A percentile compares a stretch with the other conserved stretches of the same genome.
phyloP scores from a whole-genome alignment of 139 green algal species.

The Closterium sp. region DNA sequence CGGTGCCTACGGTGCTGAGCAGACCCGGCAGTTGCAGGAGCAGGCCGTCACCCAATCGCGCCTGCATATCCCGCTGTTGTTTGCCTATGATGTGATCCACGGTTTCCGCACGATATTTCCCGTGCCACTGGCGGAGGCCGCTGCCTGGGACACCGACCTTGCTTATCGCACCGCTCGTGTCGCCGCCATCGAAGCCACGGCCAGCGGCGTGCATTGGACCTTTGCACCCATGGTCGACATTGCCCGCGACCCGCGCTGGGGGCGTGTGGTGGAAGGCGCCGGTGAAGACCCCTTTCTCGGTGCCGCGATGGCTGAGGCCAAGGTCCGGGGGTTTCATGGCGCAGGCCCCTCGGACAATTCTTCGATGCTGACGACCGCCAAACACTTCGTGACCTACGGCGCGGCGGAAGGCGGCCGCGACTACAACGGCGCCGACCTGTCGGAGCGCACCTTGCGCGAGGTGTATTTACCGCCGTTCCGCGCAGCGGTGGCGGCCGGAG shows the following conservation, averaged over 20 bases:
- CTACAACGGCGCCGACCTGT: neutral
- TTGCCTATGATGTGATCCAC: slow-evolving; percentile 5
- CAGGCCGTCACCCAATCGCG: neutral
- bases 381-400: neutral
- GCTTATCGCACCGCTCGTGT: neutral
- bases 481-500: neutral
- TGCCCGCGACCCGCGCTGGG: neutral
- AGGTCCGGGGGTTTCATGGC: neutral
- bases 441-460: neutral
- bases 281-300: slow-evolving; percentile 1
- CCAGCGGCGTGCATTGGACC: neutral
- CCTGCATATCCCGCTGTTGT: neutral
- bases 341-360: neutral
- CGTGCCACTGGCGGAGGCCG: neutral
- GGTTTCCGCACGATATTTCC: neutral
- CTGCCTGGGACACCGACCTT: neutral
- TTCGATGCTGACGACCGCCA: neutral
- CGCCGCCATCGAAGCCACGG: neutral
- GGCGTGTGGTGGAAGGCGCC: neutral
- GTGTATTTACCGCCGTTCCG: neutral
- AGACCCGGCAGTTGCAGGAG: too few species aligned
- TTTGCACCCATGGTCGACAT: slow-evolving; percentile 1
- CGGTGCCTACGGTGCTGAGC: neutral
- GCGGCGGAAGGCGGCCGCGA: neutral
- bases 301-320: neutral